Conservation (phyloP, 2,329 filamentous ascomycete genomes). For the Hypoxylon sp. region DNA sequence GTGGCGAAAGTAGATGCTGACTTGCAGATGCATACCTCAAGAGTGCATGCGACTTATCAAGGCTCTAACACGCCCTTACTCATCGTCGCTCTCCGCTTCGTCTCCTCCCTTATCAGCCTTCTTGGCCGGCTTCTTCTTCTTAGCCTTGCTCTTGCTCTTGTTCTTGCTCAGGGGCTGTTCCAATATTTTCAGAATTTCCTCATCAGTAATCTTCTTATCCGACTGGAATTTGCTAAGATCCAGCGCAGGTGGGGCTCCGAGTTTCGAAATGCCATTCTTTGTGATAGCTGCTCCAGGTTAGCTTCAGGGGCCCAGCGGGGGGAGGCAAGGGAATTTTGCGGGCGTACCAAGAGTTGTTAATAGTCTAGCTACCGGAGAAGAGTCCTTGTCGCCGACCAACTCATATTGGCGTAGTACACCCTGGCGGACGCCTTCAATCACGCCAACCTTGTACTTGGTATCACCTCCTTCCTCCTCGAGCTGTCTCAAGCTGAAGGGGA, state of each 20-base stretch:
- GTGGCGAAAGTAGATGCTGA: slow-evolving; percentile 17
- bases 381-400: slow-evolving; percentile 93
- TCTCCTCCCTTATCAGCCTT: slow-evolving; percentile 58
- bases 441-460: slow-evolving; percentile 77
- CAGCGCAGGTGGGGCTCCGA: slow-evolving; percentile 79
- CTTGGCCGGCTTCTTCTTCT: slow-evolving; percentile 77
- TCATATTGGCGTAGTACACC: slow-evolving; percentile 97
- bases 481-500: slow-evolving; percentile 97
- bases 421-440: slow-evolving; percentile 94
- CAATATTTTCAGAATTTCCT: slow-evolving; percentile 94
- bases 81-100: slow-evolving; percentile 44
- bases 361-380: slow-evolving; percentile 83
- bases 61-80: slow-evolving; percentile 34
- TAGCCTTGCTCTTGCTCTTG: slow-evolving; percentile 94
- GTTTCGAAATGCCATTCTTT: slow-evolving; percentile 93
- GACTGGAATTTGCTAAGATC: slow-evolving; percentile 88
- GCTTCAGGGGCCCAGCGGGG: slow-evolving; percentile 31
- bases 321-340: slow-evolving; percentile 20
- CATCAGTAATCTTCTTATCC: slow-evolving; percentile 97
- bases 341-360: slow-evolving; percentile 92
- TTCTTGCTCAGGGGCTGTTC: slow-evolving; percentile 88
- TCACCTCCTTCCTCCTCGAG: slow-evolving; percentile 95
- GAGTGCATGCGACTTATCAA: slow-evolving; percentile 3
- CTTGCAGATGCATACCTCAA: slow-evolving; percentile 25
- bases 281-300: slow-evolving; percentile 77